These are phyloP conservation scores for Xylaria sp. DNA, from an alignment of 2,329 filamentous ascomycete species.

Conservation along the genomic window DNA sequence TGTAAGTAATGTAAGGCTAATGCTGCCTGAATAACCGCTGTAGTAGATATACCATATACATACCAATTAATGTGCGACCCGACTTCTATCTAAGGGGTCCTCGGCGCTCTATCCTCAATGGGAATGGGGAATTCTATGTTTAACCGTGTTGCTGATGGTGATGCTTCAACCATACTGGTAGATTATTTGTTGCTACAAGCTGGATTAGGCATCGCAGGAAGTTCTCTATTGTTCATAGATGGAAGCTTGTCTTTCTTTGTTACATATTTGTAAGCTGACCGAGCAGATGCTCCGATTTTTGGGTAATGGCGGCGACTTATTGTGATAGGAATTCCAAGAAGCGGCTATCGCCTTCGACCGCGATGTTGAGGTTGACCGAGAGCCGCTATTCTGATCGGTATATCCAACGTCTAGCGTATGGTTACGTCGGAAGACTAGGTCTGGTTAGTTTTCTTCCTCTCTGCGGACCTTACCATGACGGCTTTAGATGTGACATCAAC, in stretches of 20 bases:
- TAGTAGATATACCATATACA: background rate
- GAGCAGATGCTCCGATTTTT: background rate
- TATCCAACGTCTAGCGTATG: background rate
- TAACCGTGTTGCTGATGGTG: background rate
- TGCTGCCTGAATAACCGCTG: slow-evolving; percentile 5
- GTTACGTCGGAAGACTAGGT: slow-evolving; percentile 3
- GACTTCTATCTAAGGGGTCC: background rate
- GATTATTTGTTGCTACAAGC: background rate
- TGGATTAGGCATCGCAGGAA: background rate
- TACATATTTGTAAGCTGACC: slow-evolving; percentile 10
- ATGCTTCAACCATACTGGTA: slow-evolving; percentile 1
- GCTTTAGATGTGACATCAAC: slow-evolving; percentile 30
- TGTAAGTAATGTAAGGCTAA: background rate
- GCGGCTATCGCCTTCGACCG: slow-evolving; percentile 6
- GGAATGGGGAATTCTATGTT: slow-evolving; percentile 1
- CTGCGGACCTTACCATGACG: slow-evolving; percentile 5
- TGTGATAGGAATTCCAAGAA: slow-evolving; percentile 28
- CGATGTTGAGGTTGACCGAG: slow-evolving; percentile 17
- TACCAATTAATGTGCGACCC: slow-evolving; percentile 2
- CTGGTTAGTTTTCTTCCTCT: background rate
- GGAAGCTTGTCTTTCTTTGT: background rate
- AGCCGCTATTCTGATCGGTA: background rate
- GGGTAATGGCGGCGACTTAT: background rate
- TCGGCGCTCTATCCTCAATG: slow-evolving; percentile 1
- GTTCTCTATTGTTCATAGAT: background rate